Evolutionary conservation across 495 filamentous ascomycete genomes (phyloP).

Genomic region (Glarea lozoyensis): DNA sequence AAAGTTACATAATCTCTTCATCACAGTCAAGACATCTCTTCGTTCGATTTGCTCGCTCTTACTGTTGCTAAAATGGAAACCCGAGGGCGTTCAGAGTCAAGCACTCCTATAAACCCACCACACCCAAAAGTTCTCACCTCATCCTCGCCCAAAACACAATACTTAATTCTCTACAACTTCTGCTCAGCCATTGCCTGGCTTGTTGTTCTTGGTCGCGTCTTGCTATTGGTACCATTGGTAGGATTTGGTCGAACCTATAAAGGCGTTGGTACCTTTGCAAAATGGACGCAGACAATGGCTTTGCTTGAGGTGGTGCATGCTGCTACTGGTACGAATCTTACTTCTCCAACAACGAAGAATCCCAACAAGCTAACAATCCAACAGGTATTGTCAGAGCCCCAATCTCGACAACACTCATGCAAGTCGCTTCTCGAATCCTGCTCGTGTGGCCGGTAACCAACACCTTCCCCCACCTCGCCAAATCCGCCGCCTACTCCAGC

Average conservation of each 20-base stretch:
- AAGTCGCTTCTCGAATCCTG: constrained; percentile 73
- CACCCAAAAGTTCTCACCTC: constrained; percentile 21
- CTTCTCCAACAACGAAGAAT: no score
- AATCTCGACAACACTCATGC: constrained; percentile 76
- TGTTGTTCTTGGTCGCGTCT: constrained; percentile 51
- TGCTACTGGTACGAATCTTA: constrained; percentile 41
- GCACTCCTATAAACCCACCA: constrained; percentile 2
- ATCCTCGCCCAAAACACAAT: constrained; percentile 37
- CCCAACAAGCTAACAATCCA: not conserved
- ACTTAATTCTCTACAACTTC: constrained; percentile 79
- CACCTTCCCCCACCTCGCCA: constrained; percentile 51
- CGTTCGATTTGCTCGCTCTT: no score
- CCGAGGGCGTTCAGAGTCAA: constrained; percentile 2
- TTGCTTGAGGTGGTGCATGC: constrained; percentile 78
- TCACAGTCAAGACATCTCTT: no score
- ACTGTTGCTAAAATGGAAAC: not conserved
- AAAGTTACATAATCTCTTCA: no score
- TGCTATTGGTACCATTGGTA: constrained; percentile 33
- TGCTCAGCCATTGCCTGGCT: constrained; percentile 67
- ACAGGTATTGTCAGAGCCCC: constrained; percentile 76
- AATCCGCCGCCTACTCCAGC: constrained; percentile 44
- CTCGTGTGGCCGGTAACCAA: constrained; percentile 74
- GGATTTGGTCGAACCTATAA: constrained; percentile 44
- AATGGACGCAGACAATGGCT: constrained; percentile 76
- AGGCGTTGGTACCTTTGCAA: constrained; percentile 52